Percentiles rank a stretch among this genome's conserved stretches.
Evolutionary conservation across 208 protist species (phyloP).

Genomic region (Wallacemonas sp.): DNA sequence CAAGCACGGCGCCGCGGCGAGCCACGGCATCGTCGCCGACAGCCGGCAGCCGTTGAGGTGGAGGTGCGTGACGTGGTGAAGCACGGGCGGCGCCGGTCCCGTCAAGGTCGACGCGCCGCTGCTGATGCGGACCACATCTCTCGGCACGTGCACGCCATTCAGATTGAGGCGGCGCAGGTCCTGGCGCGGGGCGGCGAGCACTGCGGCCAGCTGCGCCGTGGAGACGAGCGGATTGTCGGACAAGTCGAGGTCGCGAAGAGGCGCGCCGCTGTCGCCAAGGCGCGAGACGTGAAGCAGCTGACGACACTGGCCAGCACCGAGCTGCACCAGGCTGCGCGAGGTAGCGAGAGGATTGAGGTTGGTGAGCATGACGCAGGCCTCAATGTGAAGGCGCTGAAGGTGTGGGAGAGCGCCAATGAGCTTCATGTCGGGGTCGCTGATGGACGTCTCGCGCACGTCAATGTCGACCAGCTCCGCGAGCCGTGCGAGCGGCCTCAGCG

Average conservation of each 20-base stretch:
- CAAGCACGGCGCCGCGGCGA: conserved; percentile 29
- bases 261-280: conserved; percentile 19
- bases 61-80: conserved; percentile 5
- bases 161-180: conserved; percentile 21
- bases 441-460: conserved; percentile 30
- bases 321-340: conserved; percentile 17
- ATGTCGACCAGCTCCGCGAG: conserved; percentile 33
- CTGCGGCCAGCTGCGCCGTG: conserved; percentile 19
- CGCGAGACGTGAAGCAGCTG: conserved; percentile 25
- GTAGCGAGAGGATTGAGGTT: conserved; percentile 35
- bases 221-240: conserved; percentile 30
- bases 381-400: conserved; percentile 36
- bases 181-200: conserved; percentile 11
- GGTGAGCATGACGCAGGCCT: conserved; percentile 40
- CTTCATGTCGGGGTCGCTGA: conserved; percentile 43
- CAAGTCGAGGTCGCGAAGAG: conserved; percentile 27
- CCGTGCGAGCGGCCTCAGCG: conserved; percentile 27
- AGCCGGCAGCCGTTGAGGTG: conserved; percentile 24
- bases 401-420: conserved; percentile 35
- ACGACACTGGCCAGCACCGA: conserved; percentile 25
- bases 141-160: conserved; percentile 18
- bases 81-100: neutral
- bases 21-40: conserved; percentile 33
- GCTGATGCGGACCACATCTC: conserved; percentile 36
- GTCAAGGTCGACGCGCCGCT: neutral